Evolutionary conservation across 306 rosid species (phyloP).

Genomic region (Begonia loranthoides): DNA sequence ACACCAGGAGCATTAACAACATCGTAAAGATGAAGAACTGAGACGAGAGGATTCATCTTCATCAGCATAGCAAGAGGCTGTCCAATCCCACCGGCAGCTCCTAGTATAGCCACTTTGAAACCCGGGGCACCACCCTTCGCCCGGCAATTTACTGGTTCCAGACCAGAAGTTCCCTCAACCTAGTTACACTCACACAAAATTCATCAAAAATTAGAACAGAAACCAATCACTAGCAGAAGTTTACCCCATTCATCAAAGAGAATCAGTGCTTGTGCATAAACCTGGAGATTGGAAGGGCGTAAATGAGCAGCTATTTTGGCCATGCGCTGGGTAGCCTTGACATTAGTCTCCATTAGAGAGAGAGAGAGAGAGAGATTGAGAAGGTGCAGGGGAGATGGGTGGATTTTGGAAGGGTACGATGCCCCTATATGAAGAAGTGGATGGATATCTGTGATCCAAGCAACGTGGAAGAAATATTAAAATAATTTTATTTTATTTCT

Average conservation of each 20-base stretch:
- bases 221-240: neutral
- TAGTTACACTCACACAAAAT: neutral
- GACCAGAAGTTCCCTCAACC: constrained; percentile 30
- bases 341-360: constrained; percentile 26
- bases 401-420: too few relatives aligned
- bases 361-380: constrained; percentile 1
- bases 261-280: neutral
- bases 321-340: constrained; percentile 40
- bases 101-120: constrained; percentile 79
- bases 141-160: constrained; percentile 45
- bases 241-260: neutral
- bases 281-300: constrained; percentile 54
- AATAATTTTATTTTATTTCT: too few relatives aligned
- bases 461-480: too few relatives aligned
- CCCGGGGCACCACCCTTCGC: constrained; percentile 91
- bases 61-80: constrained; percentile 77
- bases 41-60: constrained; percentile 91
- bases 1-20: constrained; percentile 93
- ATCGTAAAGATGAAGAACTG: constrained; percentile 94
- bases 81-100: constrained; percentile 97
- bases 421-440: too few relatives aligned
- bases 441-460: too few relatives aligned
- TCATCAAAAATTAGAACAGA: neutral
- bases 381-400: neutral
- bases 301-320: constrained; percentile 62